Percentiles rank a stretch among this genome's conserved stretches.
Conservation (phyloP, 2,329 filamentous ascomycete species). For the Fusarium nisikadoi region DNA sequence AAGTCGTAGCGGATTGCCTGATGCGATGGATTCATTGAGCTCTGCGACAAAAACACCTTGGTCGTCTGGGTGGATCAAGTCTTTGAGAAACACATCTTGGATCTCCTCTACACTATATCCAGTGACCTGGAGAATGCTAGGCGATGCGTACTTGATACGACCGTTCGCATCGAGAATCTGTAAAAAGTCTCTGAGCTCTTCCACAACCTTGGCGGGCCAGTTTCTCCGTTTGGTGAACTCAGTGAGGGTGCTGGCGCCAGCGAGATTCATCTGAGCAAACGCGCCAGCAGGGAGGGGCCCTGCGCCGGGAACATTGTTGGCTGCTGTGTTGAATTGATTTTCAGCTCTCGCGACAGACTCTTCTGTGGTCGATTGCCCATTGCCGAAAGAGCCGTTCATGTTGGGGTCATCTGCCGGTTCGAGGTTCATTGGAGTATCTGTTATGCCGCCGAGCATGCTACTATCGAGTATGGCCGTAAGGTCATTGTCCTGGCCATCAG, state of each 20-base stretch:
- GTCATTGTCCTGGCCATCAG: conserved; percentile 48
- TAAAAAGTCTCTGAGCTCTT: conserved; percentile 89
- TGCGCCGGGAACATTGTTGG: conserved; percentile 54
- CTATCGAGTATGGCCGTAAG: conserved; percentile 59
- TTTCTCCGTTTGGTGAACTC: conserved; percentile 72
- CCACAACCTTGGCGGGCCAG: conserved; percentile 89
- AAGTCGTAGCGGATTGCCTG: conserved; percentile 80
- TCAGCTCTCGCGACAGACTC: conserved; percentile 48
- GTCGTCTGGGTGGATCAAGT: conserved; percentile 89
- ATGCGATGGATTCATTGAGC: conserved; percentile 88
- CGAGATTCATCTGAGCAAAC: conserved; percentile 49
- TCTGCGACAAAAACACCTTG: conserved; percentile 84
- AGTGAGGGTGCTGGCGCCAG: conserved; percentile 59
- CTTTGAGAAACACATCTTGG: conserved; percentile 78
- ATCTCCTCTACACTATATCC: conserved; percentile 79
- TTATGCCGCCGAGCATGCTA: conserved; percentile 52
- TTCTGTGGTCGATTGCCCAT: conserved; percentile 40
- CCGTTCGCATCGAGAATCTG: conserved; percentile 89
- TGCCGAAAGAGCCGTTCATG: conserved; percentile 37
- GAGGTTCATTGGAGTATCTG: conserved; percentile 57
- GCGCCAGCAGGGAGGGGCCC: conserved; percentile 55
- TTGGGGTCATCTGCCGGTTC: conserved; percentile 50
- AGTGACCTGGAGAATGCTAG: conserved; percentile 77
- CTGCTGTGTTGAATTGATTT: conserved; percentile 49
- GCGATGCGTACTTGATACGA: conserved; percentile 85